phyloP scores from a whole-genome alignment of 2,329 filamentous ascomycete genomes.

The Thermothelomyces thermophilus region DNA sequence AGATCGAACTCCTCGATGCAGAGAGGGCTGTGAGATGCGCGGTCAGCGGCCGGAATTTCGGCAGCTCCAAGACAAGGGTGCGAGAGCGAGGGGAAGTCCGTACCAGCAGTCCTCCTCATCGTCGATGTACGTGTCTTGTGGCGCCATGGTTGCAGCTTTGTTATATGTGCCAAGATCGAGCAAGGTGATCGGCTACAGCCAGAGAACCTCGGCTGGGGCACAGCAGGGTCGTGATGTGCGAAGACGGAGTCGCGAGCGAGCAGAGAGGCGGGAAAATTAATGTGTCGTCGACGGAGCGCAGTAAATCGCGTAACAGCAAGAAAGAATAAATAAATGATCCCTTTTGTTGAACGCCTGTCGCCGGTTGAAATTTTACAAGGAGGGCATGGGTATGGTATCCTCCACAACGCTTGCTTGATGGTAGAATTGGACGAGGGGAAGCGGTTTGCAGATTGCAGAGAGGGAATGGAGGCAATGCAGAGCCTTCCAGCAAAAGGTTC shows the following conservation, averaged over 20 bases:
- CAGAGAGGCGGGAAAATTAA: constrained; percentile 15
- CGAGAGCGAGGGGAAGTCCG: constrained; percentile 24
- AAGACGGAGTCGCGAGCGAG: neutral
- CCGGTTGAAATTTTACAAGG: constrained; percentile 16
- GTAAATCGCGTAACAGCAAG: constrained; percentile 1
- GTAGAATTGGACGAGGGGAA: constrained; percentile 8
- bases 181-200: constrained; percentile 10
- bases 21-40: constrained; percentile 61
- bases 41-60: constrained; percentile 9
- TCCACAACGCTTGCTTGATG: constrained; percentile 7
- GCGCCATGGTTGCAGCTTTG: constrained; percentile 47
- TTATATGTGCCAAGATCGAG: neutral
- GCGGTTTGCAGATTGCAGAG: constrained; percentile 15
- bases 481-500: constrained; percentile 24
- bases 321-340: constrained; percentile 13
- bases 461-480: constrained; percentile 20
- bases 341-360: constrained; percentile 14
- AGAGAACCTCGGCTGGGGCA: neutral
- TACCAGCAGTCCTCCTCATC: constrained; percentile 67
- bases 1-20: constrained; percentile 99
- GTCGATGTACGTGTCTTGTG: constrained; percentile 64
- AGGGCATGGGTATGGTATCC: constrained; percentile 9
- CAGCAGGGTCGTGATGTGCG: no score
- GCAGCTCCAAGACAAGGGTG: neutral
- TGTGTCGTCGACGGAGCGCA: constrained; percentile 2